A percentile compares a stretch with the other conserved stretches of the same genome.
Conservation (phyloP, 179 eudicot genomes). For the Sideroxylon spinosum region DNA sequence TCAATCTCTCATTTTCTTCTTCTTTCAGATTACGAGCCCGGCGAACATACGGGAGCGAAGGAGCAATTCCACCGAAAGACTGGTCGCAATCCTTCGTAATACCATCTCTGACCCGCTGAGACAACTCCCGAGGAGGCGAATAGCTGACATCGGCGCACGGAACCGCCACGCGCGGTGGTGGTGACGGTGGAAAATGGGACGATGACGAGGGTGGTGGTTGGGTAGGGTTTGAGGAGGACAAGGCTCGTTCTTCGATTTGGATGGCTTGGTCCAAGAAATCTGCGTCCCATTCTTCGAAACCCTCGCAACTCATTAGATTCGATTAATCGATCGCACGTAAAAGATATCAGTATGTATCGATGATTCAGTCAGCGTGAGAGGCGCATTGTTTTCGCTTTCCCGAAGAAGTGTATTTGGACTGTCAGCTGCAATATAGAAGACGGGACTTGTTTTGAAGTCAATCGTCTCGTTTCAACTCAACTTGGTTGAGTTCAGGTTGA, state of each 20-base stretch:
- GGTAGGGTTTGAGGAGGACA: conserved; percentile 30
- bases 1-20: conserved; percentile 39
- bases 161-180: conserved; percentile 18
- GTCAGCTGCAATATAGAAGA: not conserved
- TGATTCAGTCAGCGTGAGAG: not conserved
- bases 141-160: conserved; percentile 27
- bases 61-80: not conserved
- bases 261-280: conserved; percentile 36
- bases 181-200: conserved; percentile 16
- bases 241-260: conserved; percentile 36
- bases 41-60: not conserved
- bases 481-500: no score
- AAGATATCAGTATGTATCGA: not conserved
- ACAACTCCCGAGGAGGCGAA: conserved; percentile 74
- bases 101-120: conserved; percentile 43
- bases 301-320: conserved; percentile 25
- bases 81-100: not conserved
- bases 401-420: not conserved
- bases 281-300: conserved; percentile 46
- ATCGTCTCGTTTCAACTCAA: no score
- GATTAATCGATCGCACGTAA: not conserved
- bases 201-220: conserved; percentile 22
- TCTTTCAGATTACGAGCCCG: conserved; percentile 22
- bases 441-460: not conserved
- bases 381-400: not conserved